Base-by-base conservation (phyloP, 768 basidiomycete genomes). In the Tylopilus plumbeoviolaceoides region DNA sequence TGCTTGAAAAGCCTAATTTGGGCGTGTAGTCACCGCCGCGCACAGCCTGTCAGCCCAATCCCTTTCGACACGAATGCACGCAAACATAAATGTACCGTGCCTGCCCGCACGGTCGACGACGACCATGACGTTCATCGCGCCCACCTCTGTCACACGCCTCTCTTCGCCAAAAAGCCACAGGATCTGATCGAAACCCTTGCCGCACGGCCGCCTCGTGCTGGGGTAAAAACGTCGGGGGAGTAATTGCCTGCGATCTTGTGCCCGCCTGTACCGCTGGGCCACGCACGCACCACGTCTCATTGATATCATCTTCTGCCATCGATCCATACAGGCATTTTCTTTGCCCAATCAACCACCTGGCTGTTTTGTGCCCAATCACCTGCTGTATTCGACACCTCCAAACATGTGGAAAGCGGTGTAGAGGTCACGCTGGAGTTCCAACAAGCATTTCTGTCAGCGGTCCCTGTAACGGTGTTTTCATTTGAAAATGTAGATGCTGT, bases 61-160 rank as follows among this genome's bases (percentile, higher is more conserved):
- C n/a, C n/a, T n/a, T n/a, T n/a, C n/a, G n/a, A n/a, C n/a, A n/a
- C n/a, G n/a, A n/a, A n/a, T n/a, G n/a, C n/a, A n/a, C n/a, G n/a
- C n/a, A n/a, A n/a, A n/a, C n/a, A n/a, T n/a, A n/a, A n/a, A n/a
- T 1, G 33, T 47, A 81, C 80, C 75, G 3, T 59, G 42, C 2
- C 82, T 85, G 58, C 86, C 80, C 9, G 78, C 76, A 9, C 80
- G 71, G 63, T 78, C 72, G 46, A 87, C 70, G 1, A 84, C 85
- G 15, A 80, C 76, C 57, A 91, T 89, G 48, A 91, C 75, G 67
- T 93, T 93, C 91, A 92, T 93, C 12, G 84, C 76, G 43, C 91
- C 80, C 39, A 81, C 87, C 63, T 87, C 80, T 0, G 77, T 80
- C 14, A 82, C 67, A 20, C 54, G 57, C 48, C 77, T 78, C 17